Conservation (phyloP, 208 protist genomes). For the Phytomonas sp. region DNA sequence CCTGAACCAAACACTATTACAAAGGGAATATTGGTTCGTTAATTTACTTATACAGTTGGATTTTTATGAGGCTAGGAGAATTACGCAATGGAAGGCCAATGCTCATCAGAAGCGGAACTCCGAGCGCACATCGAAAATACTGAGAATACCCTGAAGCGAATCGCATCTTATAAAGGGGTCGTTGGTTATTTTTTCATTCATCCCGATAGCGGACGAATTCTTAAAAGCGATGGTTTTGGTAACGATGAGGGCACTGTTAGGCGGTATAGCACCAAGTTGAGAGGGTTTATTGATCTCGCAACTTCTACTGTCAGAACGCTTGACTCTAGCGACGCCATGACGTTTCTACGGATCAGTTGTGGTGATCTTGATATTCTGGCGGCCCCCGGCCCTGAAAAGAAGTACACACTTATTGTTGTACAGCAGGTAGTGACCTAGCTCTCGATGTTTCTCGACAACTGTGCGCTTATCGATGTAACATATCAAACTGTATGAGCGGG, state of each 20-base stretch:
- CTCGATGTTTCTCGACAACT: not conserved
- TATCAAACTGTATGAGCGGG: not conserved
- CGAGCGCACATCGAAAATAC: conserved; percentile 54
- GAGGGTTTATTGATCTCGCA: conserved; percentile 59
- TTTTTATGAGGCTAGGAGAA: conserved; percentile 5
- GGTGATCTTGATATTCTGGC: conserved; percentile 61
- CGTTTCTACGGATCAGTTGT: conserved; percentile 72
- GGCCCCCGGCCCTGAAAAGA: conserved; percentile 64
- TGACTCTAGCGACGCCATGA: conserved; percentile 70
- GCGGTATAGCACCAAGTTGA: conserved; percentile 54
- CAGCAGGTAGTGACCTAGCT: conserved; percentile 32
- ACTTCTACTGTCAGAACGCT: conserved; percentile 66
- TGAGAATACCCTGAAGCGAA: conserved; percentile 58
- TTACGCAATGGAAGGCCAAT: conserved; percentile 20
- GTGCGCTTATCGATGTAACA: not conserved
- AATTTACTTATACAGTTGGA: not conserved
- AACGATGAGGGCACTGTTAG: conserved; percentile 29
- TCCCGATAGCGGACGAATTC: conserved; percentile 37
- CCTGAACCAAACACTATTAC: not conserved
- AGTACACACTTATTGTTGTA: conserved; percentile 76
- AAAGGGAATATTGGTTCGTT: not conserved
- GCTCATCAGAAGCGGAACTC: conserved; percentile 26
- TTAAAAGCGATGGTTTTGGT: conserved; percentile 55
- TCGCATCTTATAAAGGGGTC: conserved; percentile 64
- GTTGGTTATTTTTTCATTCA: conserved; percentile 76